phyloP scores from a whole-genome alignment of 2,329 filamentous ascomycete species.

The Pyrenophora tritici-repentis region DNA sequence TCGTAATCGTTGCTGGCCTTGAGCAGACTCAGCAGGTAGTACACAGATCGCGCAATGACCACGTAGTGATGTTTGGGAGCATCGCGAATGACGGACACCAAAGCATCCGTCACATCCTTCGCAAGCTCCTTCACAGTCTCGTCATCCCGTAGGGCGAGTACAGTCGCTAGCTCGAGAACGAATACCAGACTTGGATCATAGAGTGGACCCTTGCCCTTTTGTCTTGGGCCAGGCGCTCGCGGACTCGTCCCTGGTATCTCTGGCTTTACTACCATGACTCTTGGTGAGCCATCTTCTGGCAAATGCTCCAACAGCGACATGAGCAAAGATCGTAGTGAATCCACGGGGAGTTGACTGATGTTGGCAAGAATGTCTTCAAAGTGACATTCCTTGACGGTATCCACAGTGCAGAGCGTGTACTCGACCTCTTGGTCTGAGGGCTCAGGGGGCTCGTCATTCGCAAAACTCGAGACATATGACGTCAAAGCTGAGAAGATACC shows the following conservation, averaged over 20 bases:
- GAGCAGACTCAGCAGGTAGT: conserved; percentile 82
- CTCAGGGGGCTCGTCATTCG: conserved; percentile 95
- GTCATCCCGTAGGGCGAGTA: conserved; percentile 76
- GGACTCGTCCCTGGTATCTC: conserved; percentile 71
- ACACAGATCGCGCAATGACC: conserved; percentile 81
- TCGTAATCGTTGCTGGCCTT: conserved; percentile 87
- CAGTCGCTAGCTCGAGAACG: conserved; percentile 86
- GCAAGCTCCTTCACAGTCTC: conserved; percentile 74
- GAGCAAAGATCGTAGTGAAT: conserved; percentile 66
- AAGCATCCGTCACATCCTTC: conserved; percentile 75
- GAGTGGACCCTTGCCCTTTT: conserved; percentile 60
- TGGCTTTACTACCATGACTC: conserved; percentile 88
- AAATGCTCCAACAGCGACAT: conserved; percentile 78
- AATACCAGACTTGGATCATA: conserved; percentile 91
- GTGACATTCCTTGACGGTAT: conserved; percentile 89
- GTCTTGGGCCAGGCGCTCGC: conserved; percentile 64
- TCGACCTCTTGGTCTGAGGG: conserved; percentile 97
- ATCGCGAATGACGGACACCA: conserved; percentile 83
- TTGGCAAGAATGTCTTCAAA: conserved; percentile 83
- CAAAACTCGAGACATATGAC: conserved; percentile 97
- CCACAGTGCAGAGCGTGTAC: conserved; percentile 90
- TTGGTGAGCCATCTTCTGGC: conserved; percentile 81
- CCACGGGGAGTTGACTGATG: conserved; percentile 69
- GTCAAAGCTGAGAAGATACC: conserved; percentile 94
- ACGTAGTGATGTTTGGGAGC: conserved; percentile 78